Conservation (phyloP, 2,329 filamentous ascomycete species). For the Apiospora arundinis region DNA sequence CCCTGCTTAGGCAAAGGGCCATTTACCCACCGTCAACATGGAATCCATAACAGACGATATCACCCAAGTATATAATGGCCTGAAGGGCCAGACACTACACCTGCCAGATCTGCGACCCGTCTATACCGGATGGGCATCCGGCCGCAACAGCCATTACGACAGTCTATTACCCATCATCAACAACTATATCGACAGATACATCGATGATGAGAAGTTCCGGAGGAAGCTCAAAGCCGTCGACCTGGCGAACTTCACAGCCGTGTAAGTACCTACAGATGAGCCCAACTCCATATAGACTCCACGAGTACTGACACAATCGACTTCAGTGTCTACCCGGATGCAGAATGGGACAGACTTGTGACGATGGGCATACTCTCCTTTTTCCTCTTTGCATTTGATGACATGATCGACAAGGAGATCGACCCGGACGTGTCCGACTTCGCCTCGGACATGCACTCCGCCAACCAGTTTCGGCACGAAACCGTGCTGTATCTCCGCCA, state of each 20-base stretch:
- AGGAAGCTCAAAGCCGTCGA: constrained; percentile 29
- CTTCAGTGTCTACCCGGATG: constrained; percentile 28
- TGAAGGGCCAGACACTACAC: constrained; percentile 22
- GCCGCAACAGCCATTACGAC: constrained; percentile 27
- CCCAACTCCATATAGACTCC: too few species aligned
- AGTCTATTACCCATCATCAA: constrained; percentile 26
- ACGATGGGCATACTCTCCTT: constrained; percentile 31
- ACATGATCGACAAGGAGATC: constrained; percentile 32
- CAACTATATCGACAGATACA: constrained; percentile 29
- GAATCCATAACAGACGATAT: constrained; percentile 5
- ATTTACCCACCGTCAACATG: not conserved
- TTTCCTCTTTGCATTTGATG: constrained; percentile 32
- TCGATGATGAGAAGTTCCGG: constrained; percentile 26
- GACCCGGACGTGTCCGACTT: constrained; percentile 26
- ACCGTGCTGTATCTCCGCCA: constrained; percentile 24
- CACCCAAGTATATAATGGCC: constrained; percentile 9
- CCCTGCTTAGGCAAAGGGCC: not conserved
- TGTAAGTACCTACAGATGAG: constrained; percentile 23
- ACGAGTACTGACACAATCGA: not conserved
- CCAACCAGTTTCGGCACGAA: constrained; percentile 28
- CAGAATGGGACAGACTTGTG: constrained; percentile 28
- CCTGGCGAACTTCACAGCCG: constrained; percentile 29
- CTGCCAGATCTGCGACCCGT: constrained; percentile 31
- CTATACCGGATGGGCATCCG: constrained; percentile 28
- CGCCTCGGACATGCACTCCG: constrained; percentile 30